These are phyloP conservation scores for Ailanthus altissimus DNA, from an alignment of 345 rosid species.

Conservation along the genomic window DNA sequence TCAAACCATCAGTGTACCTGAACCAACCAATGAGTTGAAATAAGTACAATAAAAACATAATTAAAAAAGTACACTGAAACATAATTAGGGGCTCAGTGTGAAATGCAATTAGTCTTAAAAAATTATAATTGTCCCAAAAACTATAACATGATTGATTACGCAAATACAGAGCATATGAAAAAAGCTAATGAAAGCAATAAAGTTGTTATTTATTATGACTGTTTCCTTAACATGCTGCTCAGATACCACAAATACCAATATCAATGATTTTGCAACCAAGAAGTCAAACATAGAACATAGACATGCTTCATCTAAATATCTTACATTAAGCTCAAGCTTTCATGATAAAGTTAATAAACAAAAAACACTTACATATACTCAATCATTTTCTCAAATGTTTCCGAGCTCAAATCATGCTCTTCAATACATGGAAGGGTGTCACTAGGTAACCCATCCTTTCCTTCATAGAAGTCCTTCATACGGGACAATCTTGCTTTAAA, in stretches of 20 bases:
- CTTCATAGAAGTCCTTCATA: constrained; percentile 72
- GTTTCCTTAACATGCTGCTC: constrained; percentile 10
- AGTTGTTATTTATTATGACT: neutral
- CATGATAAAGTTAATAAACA: constrained; percentile 1
- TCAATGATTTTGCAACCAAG: neutral
- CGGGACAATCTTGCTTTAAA: constrained; percentile 82
- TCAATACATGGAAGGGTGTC: constrained; percentile 65
- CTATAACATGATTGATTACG: constrained; percentile 18
- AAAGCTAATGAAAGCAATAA: neutral
- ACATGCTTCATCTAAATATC: neutral
- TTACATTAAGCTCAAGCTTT: neutral
- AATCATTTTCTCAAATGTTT: constrained; percentile 84
- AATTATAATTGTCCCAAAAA: constrained; percentile 3
- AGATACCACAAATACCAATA: neutral
- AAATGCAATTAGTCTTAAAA: too few relatives aligned
- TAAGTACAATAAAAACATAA: constrained; percentile 20
- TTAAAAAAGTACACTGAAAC: neutral
- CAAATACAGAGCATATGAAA: neutral
- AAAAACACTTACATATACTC: constrained; percentile 78
- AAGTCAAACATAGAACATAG: constrained; percentile 8
- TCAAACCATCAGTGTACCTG: constrained; percentile 96
- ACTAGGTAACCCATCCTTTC: constrained; percentile 42
- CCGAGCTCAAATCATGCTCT: constrained; percentile 85
- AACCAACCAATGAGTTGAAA: constrained; percentile 30
- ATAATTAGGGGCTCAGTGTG: too few relatives aligned